Evolutionary conservation across 805 yeast genomes (phyloP).

Genomic region (Blastobotrys mokoenaii): DNA sequence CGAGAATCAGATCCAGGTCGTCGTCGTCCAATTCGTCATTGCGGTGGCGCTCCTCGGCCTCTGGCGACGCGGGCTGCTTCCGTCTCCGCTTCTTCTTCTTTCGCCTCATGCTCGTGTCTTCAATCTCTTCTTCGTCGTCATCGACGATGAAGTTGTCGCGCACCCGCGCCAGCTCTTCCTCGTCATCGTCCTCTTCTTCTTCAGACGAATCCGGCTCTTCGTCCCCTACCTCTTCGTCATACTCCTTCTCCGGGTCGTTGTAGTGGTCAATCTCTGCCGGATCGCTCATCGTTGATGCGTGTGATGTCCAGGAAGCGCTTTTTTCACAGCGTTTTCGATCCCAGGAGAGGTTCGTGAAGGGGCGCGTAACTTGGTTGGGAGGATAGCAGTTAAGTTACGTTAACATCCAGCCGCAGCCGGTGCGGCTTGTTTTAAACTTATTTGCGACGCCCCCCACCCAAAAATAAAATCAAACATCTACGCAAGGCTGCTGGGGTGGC

Average conservation of each 20-base stretch:
- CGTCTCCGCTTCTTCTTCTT: conserved; percentile 16
- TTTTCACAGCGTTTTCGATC: too few relatives aligned
- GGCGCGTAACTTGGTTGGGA: too few relatives aligned
- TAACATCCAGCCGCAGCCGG: too few relatives aligned
- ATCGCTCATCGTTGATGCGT: not conserved
- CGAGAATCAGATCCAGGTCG: conserved; percentile 85
- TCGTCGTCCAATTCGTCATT: conserved; percentile 85
- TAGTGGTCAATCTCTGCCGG: not conserved
- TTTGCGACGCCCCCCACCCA: too few relatives aligned
- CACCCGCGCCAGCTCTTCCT: conserved; percentile 70
- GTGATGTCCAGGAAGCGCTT: too few relatives aligned
- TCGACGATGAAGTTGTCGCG: conserved; percentile 93
- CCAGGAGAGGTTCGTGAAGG: too few relatives aligned
- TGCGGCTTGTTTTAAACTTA: too few relatives aligned
- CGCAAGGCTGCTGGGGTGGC: too few relatives aligned
- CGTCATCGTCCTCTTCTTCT: conserved; percentile 90
- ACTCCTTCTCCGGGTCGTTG: conserved; percentile 3
- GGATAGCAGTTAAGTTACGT: too few relatives aligned
- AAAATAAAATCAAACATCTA: too few relatives aligned
- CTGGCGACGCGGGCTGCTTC: conserved; percentile 12
- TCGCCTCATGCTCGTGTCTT: conserved; percentile 16
- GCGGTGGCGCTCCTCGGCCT: conserved; percentile 13
- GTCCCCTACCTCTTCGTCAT: conserved; percentile 28
- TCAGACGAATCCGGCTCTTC: conserved; percentile 64
- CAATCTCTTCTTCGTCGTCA: conserved; percentile 64